Conservation (phyloP, 108 stramenopile genomes). For the Cyclotella distinguenda region DNA sequence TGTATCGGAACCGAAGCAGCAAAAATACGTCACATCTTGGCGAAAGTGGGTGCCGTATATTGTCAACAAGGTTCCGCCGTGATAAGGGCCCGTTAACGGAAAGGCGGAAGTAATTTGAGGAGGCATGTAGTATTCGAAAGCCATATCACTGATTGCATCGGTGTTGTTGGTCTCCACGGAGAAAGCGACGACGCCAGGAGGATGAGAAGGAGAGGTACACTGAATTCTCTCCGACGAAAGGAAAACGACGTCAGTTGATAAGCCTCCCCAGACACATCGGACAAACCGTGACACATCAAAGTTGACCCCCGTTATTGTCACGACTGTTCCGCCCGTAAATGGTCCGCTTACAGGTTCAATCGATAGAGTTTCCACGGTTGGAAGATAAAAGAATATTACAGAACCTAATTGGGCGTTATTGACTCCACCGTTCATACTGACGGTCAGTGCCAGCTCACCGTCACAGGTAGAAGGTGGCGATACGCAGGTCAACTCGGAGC, state of each 20-base stretch:
- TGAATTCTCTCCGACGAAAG: slow-evolving; percentile 21
- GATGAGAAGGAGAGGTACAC: slow-evolving; percentile 35
- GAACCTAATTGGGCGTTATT: background rate
- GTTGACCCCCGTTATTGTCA: slow-evolving; percentile 32
- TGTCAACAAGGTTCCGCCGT: slow-evolving; percentile 30
- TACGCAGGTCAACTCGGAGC: slow-evolving; percentile 28
- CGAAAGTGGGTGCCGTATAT: slow-evolving; percentile 35
- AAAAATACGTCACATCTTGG: slow-evolving; percentile 23
- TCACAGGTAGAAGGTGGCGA: slow-evolving; percentile 11
- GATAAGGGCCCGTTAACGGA: slow-evolving; percentile 31
- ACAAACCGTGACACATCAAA: slow-evolving; percentile 20
- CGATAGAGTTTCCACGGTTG: slow-evolving; percentile 10
- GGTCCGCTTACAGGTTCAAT: slow-evolving; percentile 35
- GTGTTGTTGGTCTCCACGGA: slow-evolving; percentile 3
- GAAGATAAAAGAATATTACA: slow-evolving; percentile 15
- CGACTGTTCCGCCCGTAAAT: slow-evolving; percentile 32
- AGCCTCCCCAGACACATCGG: slow-evolving; percentile 21
- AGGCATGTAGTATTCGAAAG: slow-evolving; percentile 32
- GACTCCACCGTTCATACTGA: slow-evolving; percentile 39
- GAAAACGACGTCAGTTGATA: background rate
- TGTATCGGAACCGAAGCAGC: slow-evolving; percentile 21
- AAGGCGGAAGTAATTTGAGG: slow-evolving; percentile 18
- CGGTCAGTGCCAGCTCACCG: slow-evolving; percentile 14
- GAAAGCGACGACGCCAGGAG: slow-evolving; percentile 31
- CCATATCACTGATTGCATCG: slow-evolving; percentile 16